Conservation (phyloP, 2,329 filamentous ascomycete species). For the Colletotrichum kahawae region DNA sequence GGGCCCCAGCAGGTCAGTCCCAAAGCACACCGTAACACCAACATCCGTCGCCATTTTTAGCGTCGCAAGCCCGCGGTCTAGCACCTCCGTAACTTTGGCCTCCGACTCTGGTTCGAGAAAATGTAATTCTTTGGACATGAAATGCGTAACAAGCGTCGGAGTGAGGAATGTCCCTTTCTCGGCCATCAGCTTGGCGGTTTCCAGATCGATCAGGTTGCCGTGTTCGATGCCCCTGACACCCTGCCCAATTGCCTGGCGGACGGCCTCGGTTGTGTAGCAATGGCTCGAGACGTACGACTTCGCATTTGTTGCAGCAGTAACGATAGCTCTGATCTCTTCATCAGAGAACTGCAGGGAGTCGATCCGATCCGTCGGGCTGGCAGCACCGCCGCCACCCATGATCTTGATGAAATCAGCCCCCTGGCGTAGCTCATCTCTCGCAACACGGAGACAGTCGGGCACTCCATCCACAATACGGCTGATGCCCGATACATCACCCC, state of each 20-base stretch:
- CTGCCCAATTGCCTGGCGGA: not conserved
- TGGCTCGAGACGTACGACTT: slow-evolving; percentile 62
- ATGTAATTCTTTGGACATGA: not conserved
- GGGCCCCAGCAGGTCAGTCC: not conserved
- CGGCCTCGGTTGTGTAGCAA: not conserved
- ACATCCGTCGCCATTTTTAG: not conserved
- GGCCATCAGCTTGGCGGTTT: not conserved
- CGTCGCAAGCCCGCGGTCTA: not conserved
- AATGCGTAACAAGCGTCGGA: not conserved
- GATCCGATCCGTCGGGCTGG: slow-evolving; percentile 58
- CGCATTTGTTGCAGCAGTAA: slow-evolving; percentile 49
- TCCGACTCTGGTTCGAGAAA: not conserved
- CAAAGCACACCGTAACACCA: not conserved
- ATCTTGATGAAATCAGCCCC: not conserved
- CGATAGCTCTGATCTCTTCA: slow-evolving; percentile 60
- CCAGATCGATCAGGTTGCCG: not conserved
- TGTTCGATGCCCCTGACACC: not conserved
- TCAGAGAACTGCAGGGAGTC: slow-evolving; percentile 60
- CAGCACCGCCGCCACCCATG: slow-evolving; percentile 54
- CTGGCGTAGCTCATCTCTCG: slow-evolving; percentile 20
- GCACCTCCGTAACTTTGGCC: not conserved
- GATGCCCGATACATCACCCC: slow-evolving; percentile 44
- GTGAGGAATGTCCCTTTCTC: not conserved
- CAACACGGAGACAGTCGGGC: slow-evolving; percentile 55
- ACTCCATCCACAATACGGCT: slow-evolving; percentile 58